Base-by-base conservation (phyloP, 495 filamentous ascomycete species). In the Corynascus novoguineensis region DNA sequence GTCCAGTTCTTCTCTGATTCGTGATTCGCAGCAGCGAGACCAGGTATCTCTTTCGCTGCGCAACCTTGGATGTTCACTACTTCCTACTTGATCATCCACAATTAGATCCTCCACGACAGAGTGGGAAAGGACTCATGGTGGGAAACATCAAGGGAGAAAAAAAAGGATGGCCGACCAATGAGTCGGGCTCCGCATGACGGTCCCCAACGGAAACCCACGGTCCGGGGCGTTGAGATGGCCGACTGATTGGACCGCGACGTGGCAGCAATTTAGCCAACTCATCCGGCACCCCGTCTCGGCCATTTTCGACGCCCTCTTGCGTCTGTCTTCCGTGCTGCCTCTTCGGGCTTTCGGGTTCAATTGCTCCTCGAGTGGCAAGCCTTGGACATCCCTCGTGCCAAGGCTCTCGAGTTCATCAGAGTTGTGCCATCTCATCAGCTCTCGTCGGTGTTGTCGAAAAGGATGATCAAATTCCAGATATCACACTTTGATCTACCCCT, bases 181-280 rank as follows among this genome's bases (percentile, higher is more conserved):
- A 55, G n/a, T n/a, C 5, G 7, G 4, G 45, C 6, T 50, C n/a
- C 24, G 34, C 44, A 49, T 55, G 52, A 53, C 48, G 21, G 5
- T 10, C 22, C 11, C 24, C 53, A 52, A 53, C 59, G 53, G 59
- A 57, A 60, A 22, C 17, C 25, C 53, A 53, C 21, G 59, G 48
- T 53, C 59, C 53, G 53, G 21, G 11, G 44, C 5, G 52, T 8
- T 29, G 19, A 25, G 37, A n/a, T 10, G 45, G 8, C 21, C 37
- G n/a, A 25, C 21, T 40, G 52, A 53, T 56, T 60, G 55, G 50
- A 22, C 25, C 11, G 17, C 50, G 56, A 58, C 57, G 55, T 62
- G 57, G 57, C 57, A 60, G 40, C 50, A 52, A 61, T 63, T 59
- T 59, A 52, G 64, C 58, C 60, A 63, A 27, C 61, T 58, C 61